phyloP scores from a whole-genome alignment of 108 stramenopile species.

The Chaetoceros muelleri region DNA sequence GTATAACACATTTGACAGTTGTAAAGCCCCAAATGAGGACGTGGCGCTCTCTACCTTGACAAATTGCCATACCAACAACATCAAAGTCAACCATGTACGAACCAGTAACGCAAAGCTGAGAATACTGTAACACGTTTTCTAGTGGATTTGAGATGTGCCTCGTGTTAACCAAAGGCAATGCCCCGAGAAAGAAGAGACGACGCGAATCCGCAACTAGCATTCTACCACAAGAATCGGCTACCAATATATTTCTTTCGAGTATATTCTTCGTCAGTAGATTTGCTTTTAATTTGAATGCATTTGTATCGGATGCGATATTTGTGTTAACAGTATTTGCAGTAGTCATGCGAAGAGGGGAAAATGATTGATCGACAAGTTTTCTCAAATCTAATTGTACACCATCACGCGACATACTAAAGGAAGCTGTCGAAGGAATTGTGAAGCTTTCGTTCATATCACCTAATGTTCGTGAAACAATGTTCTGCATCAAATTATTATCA shows the following conservation, averaged over 20 bases:
- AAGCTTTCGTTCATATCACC: too few relatives aligned
- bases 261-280: slow-evolving; percentile 20
- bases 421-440: too few relatives aligned
- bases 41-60: slow-evolving; percentile 46
- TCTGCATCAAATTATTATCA: neutral
- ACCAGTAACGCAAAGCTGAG: slow-evolving; percentile 46
- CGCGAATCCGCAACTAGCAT: slow-evolving; percentile 42
- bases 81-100: slow-evolving; percentile 33
- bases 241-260: slow-evolving; percentile 25
- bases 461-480: neutral
- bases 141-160: slow-evolving; percentile 21
- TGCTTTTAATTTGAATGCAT: slow-evolving; percentile 20
- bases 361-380: slow-evolving; percentile 2
- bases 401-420: too few relatives aligned
- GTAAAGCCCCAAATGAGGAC: slow-evolving; percentile 56
- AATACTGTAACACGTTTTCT: slow-evolving; percentile 19
- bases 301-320: slow-evolving; percentile 28
- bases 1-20: slow-evolving; percentile 37
- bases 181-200: slow-evolving; percentile 47
- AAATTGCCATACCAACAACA: slow-evolving; percentile 39
- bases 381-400: slow-evolving; percentile 22
- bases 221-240: slow-evolving; percentile 51
- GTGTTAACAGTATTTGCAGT: slow-evolving; percentile 30
- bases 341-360: slow-evolving; percentile 40
- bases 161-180: slow-evolving; percentile 33